phyloP scores from a whole-genome alignment of 129 eudicot genomes.

The Escallonia herrerae region DNA sequence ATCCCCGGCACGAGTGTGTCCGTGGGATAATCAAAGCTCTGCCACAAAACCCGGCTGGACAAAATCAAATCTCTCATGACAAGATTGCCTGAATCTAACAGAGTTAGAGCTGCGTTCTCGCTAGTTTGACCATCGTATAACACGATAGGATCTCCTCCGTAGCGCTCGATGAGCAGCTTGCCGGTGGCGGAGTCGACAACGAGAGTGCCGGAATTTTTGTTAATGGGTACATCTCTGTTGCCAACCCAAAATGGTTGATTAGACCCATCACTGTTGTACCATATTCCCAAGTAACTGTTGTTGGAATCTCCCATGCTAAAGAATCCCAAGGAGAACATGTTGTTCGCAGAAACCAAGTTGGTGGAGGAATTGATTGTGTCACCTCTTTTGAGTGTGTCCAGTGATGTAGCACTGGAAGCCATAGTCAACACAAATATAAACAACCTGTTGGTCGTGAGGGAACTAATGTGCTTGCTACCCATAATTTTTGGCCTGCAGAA shows the following conservation, averaged over 20 bases:
- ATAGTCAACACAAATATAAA: too few relatives aligned
- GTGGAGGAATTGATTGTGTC: constrained; percentile 9
- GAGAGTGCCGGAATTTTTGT: constrained; percentile 19
- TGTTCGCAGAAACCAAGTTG: constrained; percentile 9
- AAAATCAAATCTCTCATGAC: constrained; percentile 6
- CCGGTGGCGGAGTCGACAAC: constrained; percentile 15
- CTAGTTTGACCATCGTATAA: constrained; percentile 7
- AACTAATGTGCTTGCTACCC: too few relatives aligned
- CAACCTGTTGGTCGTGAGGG: too few relatives aligned
- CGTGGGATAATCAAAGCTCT: constrained; percentile 33
- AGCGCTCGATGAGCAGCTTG: constrained; percentile 12
- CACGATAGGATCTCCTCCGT: constrained; percentile 14
- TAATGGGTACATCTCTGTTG: constrained; percentile 29
- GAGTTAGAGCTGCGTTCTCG: constrained; percentile 7
- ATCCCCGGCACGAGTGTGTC: constrained; percentile 31
- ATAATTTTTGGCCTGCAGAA: too few relatives aligned
- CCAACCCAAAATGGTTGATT: constrained; percentile 31
- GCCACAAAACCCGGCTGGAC: constrained; percentile 19
- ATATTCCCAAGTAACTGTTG: constrained; percentile 25
- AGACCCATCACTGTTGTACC: constrained; percentile 14
- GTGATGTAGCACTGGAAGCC: too few relatives aligned
- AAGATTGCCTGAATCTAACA: constrained; percentile 25
- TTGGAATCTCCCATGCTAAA: background rate
- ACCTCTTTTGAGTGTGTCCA: constrained; percentile 13
- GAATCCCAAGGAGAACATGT: constrained; percentile 26